Conservation (phyloP, 2,329 filamentous ascomycete species). For the Neofusicoccum kwambonambiense region DNA sequence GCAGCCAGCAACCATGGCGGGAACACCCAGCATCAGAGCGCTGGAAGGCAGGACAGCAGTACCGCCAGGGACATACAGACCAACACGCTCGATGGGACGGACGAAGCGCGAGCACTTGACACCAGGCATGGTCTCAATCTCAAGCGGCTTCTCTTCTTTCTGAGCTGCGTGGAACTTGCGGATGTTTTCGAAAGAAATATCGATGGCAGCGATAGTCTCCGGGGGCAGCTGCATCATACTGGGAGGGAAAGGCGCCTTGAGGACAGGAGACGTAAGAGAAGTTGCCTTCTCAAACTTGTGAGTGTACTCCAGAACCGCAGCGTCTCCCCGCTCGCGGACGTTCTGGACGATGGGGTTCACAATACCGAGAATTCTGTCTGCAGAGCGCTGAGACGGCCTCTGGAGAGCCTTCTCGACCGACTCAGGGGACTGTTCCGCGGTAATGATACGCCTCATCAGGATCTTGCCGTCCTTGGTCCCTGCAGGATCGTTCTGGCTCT, state of each 20-base stretch:
- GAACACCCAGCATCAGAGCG: constrained; percentile 95
- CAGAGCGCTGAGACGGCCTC: constrained; percentile 89
- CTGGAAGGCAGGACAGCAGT: constrained; percentile 97
- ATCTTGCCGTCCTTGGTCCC: constrained; percentile 59
- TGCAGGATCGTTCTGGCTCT: constrained; percentile 52
- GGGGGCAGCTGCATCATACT: constrained; percentile 79
- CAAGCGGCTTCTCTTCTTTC: constrained; percentile 74
- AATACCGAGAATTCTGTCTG: constrained; percentile 89
- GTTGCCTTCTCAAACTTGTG: constrained; percentile 98
- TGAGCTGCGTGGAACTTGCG: constrained; percentile 91
- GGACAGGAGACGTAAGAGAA: constrained; percentile 81
- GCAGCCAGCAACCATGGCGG: constrained; percentile 95
- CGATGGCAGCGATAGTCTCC: constrained; percentile 89
- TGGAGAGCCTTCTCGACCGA: constrained; percentile 74
- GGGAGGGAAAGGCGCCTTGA: constrained; percentile 83
- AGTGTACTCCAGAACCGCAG: constrained; percentile 85
- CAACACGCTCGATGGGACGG: constrained; percentile 91
- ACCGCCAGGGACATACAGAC: constrained; percentile 91
- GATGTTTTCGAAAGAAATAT: constrained; percentile 92
- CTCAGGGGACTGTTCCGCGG: constrained; percentile 60
- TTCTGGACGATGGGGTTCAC: constrained; percentile 89
- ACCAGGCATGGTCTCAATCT: constrained; percentile 96
- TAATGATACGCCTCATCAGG: constrained; percentile 76
- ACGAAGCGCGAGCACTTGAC: constrained; percentile 92
- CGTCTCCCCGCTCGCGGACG: constrained; percentile 79